A percentile compares a stretch with the other conserved stretches of the same genome.
These are phyloP conservation scores for Kregervanrija delftensis DNA, from an alignment of 805 yeast species.

Conservation along the genomic window DNA sequence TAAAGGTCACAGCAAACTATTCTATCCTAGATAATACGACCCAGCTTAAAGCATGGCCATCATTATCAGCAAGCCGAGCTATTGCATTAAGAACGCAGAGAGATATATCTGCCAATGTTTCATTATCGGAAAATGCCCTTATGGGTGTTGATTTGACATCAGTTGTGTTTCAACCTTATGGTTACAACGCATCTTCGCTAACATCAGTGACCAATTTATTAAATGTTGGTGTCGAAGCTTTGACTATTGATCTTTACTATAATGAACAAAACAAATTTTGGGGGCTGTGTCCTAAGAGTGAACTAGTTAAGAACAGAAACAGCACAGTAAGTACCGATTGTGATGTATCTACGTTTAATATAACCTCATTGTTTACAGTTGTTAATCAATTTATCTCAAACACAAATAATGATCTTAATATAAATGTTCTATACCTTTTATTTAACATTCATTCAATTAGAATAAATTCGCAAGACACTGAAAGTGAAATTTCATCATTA, in stretches of 20 bases:
- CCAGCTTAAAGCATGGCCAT: slow-evolving; percentile 24
- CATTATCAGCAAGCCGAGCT: slow-evolving; percentile 22
- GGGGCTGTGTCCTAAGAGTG: slow-evolving; percentile 46
- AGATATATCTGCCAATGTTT: slow-evolving; percentile 34
- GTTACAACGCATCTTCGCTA: slow-evolving; percentile 29
- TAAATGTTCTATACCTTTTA: slow-evolving; percentile 35
- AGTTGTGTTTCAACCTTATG: slow-evolving; percentile 26
- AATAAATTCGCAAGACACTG: neutral
- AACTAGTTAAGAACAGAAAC: slow-evolving; percentile 20
- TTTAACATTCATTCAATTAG: slow-evolving; percentile 28
- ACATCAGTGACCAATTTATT: slow-evolving; percentile 27
- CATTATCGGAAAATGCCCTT: slow-evolving; percentile 33
- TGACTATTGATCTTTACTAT: slow-evolving; percentile 52
- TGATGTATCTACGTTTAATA: slow-evolving; percentile 14
- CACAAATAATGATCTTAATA: slow-evolving; percentile 42
- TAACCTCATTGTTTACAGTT: slow-evolving; percentile 19
- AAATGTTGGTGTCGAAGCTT: slow-evolving; percentile 36
- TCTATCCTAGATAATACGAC: neutral
- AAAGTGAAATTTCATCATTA: slow-evolving; percentile 10
- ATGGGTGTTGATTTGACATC: slow-evolving; percentile 33
- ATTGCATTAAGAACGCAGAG: slow-evolving; percentile 39
- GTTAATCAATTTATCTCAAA: slow-evolving; percentile 29
- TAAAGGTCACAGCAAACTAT: too few species aligned
- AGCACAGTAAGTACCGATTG: slow-evolving; percentile 7
- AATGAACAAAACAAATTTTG: slow-evolving; percentile 39